Evolutionary conservation across 805 yeast species (phyloP).

Genomic region (Schizosaccharomyces japonicus): DNA sequence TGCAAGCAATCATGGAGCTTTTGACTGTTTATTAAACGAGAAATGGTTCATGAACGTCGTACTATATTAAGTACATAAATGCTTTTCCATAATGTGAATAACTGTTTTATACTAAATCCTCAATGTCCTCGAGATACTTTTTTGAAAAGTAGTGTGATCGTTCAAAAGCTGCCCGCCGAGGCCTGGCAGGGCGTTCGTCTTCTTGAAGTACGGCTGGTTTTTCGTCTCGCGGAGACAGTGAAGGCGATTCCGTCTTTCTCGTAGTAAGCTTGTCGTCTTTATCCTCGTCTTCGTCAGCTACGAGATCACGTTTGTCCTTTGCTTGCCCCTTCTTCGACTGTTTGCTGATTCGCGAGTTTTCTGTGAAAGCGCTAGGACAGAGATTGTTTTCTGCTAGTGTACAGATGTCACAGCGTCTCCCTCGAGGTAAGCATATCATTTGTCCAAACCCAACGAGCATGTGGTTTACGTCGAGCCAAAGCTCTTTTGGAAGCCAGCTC

Average conservation of each 20-base stretch:
- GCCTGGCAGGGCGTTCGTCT: not conserved
- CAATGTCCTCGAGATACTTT: not conserved
- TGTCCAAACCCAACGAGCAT: conserved; percentile 78
- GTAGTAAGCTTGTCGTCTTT: not conserved
- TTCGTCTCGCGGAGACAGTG: not conserved
- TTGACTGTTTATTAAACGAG: too few relatives aligned
- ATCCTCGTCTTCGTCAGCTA: not conserved
- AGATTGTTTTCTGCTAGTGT: conserved; percentile 19
- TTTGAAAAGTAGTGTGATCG: not conserved
- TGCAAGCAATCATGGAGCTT: too few relatives aligned
- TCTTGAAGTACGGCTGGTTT: not conserved
- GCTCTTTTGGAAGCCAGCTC: conserved; percentile 42
- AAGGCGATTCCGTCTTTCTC: not conserved
- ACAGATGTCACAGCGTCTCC: conserved; percentile 43
- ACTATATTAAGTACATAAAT: too few relatives aligned
- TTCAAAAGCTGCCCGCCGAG: not conserved
- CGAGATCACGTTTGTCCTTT: not conserved
- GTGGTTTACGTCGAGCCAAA: conserved; percentile 68
- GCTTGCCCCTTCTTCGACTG: not conserved
- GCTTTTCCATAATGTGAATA: too few relatives aligned
- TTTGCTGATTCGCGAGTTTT: not conserved
- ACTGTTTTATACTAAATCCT: not conserved
- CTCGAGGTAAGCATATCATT: conserved; percentile 50
- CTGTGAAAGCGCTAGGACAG: not conserved
- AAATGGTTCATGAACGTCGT: too few relatives aligned